These are phyloP conservation scores for Echria macrotheca DNA, from an alignment of 495 filamentous ascomycete genomes.

Conservation along the genomic window DNA sequence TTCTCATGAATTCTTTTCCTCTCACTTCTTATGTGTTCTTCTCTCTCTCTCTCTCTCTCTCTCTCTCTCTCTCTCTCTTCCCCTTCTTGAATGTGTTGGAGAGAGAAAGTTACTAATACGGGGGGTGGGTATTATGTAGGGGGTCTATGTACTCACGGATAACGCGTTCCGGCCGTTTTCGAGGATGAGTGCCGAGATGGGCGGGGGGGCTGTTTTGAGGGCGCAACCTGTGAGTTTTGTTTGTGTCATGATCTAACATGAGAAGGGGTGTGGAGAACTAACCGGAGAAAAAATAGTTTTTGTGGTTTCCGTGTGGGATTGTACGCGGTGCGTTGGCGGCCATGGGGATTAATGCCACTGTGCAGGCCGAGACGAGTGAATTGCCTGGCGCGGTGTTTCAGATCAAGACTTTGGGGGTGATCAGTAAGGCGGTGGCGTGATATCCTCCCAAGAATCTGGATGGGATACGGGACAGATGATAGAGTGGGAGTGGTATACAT, in stretches of 20 bases:
- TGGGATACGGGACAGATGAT: too few relatives aligned
- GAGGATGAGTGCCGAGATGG: conserved; percentile 74
- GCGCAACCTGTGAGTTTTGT: conserved; percentile 70
- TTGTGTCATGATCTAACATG: neutral
- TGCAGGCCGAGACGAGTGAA: conserved; percentile 81
- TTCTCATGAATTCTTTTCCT: too few relatives aligned
- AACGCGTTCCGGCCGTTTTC: conserved; percentile 84
- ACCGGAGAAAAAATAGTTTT: too few relatives aligned
- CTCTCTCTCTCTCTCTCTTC: too few relatives aligned
- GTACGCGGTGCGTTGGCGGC: conserved; percentile 83
- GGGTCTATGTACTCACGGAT: conserved; percentile 94
- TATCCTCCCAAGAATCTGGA: too few relatives aligned
- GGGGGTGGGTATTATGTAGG: conserved; percentile 40
- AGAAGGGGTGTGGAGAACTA: too few relatives aligned
- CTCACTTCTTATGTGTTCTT: too few relatives aligned
- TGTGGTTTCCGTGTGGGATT: conserved; percentile 92
- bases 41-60: too few relatives aligned
- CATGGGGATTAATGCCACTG: conserved; percentile 84
- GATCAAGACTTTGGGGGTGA: too few relatives aligned
- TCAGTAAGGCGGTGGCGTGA: too few relatives aligned
- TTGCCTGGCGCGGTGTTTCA: conserved; percentile 89
- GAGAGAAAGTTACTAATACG: neutral
- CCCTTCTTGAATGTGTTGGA: neutral
- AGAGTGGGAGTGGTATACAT: too few relatives aligned
- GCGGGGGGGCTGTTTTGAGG: conserved; percentile 62